Percentiles rank a stretch among this genome's conserved stretches.
These are phyloP conservation scores for Amanita subjunquillea DNA, from an alignment of 768 basidiomycete genomes.

Conservation along the genomic window DNA sequence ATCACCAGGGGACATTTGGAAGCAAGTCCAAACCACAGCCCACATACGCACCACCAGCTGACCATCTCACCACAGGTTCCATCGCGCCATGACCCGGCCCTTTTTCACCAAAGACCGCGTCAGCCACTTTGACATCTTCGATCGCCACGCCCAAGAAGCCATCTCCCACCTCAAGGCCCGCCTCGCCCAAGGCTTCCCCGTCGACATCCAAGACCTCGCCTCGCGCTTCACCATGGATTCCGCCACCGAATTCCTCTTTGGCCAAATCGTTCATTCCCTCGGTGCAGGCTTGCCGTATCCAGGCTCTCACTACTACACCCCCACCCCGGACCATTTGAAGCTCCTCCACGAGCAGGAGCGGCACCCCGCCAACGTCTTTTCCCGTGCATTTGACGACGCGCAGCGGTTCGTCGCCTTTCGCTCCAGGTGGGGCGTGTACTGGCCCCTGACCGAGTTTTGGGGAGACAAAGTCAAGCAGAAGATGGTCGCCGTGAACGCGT, in stretches of 20 bases:
- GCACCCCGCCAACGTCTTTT: conserved; percentile 34
- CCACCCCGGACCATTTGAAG: conserved; percentile 14
- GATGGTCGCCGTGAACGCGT: conserved; percentile 33
- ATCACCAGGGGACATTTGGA: conserved; percentile 55
- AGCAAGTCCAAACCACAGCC: conserved; percentile 25
- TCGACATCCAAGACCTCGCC: conserved; percentile 50
- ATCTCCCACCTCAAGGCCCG: conserved; percentile 33
- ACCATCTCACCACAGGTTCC: conserved; percentile 30
- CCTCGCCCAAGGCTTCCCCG: conserved; percentile 32
- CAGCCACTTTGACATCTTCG: conserved; percentile 54
- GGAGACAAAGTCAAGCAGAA: conserved; percentile 30
- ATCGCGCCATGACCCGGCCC: conserved; percentile 58
- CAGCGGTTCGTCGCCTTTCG: conserved; percentile 29
- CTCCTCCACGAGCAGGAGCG: conserved; percentile 13
- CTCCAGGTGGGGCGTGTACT: conserved; percentile 21
- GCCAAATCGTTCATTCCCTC: conserved; percentile 38
- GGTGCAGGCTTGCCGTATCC: conserved; percentile 42
- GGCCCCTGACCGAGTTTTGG: conserved; percentile 36
- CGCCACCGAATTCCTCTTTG: conserved; percentile 52
- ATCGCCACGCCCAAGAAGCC: conserved; percentile 38
- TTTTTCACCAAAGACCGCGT: conserved; percentile 59
- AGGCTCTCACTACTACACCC: conserved; percentile 8
- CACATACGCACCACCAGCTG: background rate
- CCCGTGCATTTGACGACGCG: conserved; percentile 35
- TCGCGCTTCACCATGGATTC: conserved; percentile 56